Evolutionary conservation across 2,329 filamentous ascomycete species (phyloP).

Genomic region (Fusarium equiseti): DNA sequence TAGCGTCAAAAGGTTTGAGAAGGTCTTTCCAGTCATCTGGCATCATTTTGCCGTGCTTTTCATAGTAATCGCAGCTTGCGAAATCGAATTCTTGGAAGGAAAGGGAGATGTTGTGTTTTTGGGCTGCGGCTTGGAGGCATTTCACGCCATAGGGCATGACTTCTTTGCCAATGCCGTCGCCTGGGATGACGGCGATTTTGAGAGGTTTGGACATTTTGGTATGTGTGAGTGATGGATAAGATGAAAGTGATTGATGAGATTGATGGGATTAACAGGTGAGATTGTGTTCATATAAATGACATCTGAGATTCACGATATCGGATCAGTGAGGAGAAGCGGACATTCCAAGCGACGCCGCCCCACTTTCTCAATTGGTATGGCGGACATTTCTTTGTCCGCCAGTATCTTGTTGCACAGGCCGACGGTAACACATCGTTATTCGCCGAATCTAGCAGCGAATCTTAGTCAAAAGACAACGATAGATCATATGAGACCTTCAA

Average conservation of each 20-base stretch:
- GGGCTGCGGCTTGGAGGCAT: slow-evolving; percentile 66
- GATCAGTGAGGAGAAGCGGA: slow-evolving; percentile 1
- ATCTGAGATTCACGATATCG: background rate
- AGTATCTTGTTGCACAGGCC: accelerated
- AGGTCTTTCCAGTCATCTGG: slow-evolving; percentile 62
- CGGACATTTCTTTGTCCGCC: slow-evolving; percentile 31
- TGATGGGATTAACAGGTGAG: background rate
- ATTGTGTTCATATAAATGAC: background rate
- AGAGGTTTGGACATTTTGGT: slow-evolving; percentile 52
- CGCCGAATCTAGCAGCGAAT: background rate
- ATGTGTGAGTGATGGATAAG: too few relatives aligned
- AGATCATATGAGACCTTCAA: background rate
- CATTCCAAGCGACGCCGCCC: background rate
- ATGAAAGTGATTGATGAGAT: too few relatives aligned
- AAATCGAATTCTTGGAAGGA: slow-evolving; percentile 74
- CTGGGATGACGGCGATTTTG: slow-evolving; percentile 73
- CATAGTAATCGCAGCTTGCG: slow-evolving; percentile 72
- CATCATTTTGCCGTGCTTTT: slow-evolving; percentile 58
- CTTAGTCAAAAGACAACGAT: background rate
- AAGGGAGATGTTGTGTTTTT: slow-evolving; percentile 64
- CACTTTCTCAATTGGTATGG: accelerated
- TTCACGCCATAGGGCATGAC: slow-evolving; percentile 73
- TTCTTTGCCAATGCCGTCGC: slow-evolving; percentile 77
- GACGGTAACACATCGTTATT: background rate
- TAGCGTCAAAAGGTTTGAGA: slow-evolving; percentile 71